These are phyloP conservation scores for Neltuma alba DNA, from an alignment of 306 rosid genomes.

Conservation along the genomic window DNA sequence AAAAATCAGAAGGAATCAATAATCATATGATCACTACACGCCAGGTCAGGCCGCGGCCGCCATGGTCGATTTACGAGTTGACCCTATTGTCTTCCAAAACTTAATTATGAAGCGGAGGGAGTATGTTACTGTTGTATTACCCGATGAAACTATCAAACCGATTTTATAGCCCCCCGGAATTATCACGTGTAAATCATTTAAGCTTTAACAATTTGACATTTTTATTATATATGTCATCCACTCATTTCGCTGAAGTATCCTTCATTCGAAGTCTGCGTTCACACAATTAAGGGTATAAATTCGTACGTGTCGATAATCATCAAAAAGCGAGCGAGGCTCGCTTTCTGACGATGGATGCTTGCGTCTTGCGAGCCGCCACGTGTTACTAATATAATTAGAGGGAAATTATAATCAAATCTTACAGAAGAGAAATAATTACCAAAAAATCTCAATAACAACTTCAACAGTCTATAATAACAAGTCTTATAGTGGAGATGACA, in stretches of 20 bases:
- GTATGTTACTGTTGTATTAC: too few species aligned
- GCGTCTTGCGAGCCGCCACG: too few species aligned
- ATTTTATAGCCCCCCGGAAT: not conserved
- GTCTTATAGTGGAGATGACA: too few species aligned
- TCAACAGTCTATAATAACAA: too few species aligned
- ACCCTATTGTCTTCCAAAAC: not conserved
- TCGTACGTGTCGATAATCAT: not conserved
- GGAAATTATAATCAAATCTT: too few species aligned
- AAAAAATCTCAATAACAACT: too few species aligned
- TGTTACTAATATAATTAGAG: too few species aligned
- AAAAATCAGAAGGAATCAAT: too few species aligned
- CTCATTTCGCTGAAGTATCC: not conserved
- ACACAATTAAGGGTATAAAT: not conserved
- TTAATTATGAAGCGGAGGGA: too few species aligned
- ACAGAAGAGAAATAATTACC: too few species aligned
- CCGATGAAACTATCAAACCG: not conserved
- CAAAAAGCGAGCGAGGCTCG: not conserved
- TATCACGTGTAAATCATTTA: not conserved
- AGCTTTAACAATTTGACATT: not conserved
- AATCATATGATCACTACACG: not conserved
- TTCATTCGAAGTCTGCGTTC: not conserved
- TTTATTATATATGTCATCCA: too few species aligned
- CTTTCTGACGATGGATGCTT: too few species aligned
- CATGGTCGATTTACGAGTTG: not conserved
- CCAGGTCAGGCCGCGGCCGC: not conserved